phyloP scores from a whole-genome alignment of 345 rosid species.

The Heritiera littoralis region DNA sequence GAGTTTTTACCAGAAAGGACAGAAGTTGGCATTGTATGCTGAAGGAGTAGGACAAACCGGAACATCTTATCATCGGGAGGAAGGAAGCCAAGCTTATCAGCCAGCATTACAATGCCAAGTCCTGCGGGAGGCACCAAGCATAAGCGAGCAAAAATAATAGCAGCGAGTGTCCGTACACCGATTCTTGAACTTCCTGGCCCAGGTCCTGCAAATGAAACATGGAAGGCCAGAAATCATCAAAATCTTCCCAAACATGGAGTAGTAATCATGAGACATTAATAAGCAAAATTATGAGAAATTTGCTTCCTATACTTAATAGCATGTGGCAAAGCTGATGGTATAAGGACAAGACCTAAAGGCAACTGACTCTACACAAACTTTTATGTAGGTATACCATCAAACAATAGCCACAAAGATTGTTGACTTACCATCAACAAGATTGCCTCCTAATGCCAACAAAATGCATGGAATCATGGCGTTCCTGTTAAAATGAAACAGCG shows the following conservation, averaged over 20 bases:
- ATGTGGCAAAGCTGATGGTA: not conserved
- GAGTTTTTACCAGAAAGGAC: constrained; percentile 68
- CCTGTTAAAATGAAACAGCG: constrained; percentile 43
- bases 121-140: constrained; percentile 81
- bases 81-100: constrained; percentile 94
- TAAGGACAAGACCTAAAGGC: not conserved
- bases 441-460: constrained; percentile 93
- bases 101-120: constrained; percentile 85
- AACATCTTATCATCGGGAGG: constrained; percentile 92
- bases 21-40: constrained; percentile 98
- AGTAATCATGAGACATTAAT: not conserved
- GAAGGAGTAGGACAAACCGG: constrained; percentile 84
- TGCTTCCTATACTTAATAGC: not conserved
- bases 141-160: constrained; percentile 78
- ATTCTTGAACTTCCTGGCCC: constrained; percentile 98
- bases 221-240: constrained; percentile 14
- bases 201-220: constrained; percentile 64
- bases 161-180: constrained; percentile 84
- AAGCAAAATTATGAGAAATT: not conserved
- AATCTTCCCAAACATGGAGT: not conserved
- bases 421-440: constrained; percentile 83
- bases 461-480: constrained; percentile 98
- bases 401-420: not conserved
- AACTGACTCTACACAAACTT: not conserved
- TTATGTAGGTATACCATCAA: not conserved